Percentiles rank a stretch among this genome's conserved stretches.
Conservation (phyloP, 495 filamentous ascomycete genomes). For the Mycothermus thermophilus region DNA sequence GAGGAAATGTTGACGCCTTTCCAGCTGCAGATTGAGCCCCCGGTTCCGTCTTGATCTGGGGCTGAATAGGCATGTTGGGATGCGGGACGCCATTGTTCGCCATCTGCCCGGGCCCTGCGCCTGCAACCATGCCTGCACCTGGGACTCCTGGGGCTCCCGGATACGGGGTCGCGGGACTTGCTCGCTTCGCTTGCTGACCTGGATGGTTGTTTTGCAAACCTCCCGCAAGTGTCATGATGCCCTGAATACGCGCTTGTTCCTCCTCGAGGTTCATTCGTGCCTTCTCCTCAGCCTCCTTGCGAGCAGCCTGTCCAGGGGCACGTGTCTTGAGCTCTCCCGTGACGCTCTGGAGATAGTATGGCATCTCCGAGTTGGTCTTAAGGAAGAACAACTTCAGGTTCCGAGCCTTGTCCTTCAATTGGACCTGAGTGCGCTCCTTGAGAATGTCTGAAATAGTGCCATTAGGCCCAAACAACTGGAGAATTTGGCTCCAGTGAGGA, state of each 20-base stretch:
- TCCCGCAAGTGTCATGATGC: conserved; percentile 41
- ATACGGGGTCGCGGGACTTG: conserved; percentile 6
- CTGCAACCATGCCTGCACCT: not conserved
- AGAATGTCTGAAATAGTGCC: conserved; percentile 73
- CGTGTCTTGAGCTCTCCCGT: conserved; percentile 89
- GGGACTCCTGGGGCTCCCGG: conserved; percentile 3
- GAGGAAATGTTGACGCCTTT: conserved; percentile 13
- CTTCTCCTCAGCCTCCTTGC: conserved; percentile 64
- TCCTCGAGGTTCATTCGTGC: conserved; percentile 52
- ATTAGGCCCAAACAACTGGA: conserved; percentile 72
- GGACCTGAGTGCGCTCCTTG: conserved; percentile 88
- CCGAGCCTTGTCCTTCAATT: conserved; percentile 88
- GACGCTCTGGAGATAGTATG: conserved; percentile 78
- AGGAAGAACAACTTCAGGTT: conserved; percentile 93
- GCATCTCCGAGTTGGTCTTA: conserved; percentile 86
- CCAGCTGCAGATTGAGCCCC: conserved; percentile 8
- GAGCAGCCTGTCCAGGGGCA: conserved; percentile 68
- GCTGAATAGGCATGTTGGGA: conserved; percentile 8
- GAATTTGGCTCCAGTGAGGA: conserved; percentile 91
- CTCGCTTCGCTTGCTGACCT: conserved; percentile 3
- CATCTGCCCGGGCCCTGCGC: not conserved
- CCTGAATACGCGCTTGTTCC: conserved; percentile 57
- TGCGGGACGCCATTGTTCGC: not conserved
- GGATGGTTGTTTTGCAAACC: conserved; percentile 28
- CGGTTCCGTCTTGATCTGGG: conserved; percentile 15